phyloP scores from a whole-genome alignment of 192 early-diverging fungal genomes.

The Coemansia sp. region DNA sequence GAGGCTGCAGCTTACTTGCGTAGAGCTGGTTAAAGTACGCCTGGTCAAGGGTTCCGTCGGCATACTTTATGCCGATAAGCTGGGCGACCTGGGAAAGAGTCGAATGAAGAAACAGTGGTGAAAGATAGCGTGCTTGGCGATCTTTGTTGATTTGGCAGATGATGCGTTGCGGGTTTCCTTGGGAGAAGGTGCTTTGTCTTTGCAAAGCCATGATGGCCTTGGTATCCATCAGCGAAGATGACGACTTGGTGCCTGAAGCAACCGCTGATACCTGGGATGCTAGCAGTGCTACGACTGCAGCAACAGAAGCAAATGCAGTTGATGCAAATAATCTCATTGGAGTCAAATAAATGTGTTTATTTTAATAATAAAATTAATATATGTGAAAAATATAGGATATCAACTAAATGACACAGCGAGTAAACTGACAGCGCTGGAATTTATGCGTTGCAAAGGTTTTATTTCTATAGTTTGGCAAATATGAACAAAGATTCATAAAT shows the following conservation, averaged over 20 bases:
- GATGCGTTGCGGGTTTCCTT: slow-evolving; percentile 18
- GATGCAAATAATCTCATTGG: neutral
- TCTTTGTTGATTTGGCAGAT: slow-evolving; percentile 41
- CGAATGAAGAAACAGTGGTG: slow-evolving; percentile 36
- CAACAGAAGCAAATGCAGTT: no score
- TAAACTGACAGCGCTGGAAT: no score
- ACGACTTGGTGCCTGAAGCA: no score
- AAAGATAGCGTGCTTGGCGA: slow-evolving; percentile 17
- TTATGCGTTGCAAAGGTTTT: no score
- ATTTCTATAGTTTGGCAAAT: no score
- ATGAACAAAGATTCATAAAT: no score
- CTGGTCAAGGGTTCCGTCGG: neutral
- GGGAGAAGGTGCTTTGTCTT: neutral
- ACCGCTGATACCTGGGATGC: no score
- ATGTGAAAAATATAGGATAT: no score
- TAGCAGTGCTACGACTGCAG: no score
- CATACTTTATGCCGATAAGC: slow-evolving; percentile 16
- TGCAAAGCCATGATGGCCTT: neutral
- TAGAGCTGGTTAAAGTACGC: slow-evolving; percentile 17
- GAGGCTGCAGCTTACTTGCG: slow-evolving; percentile 10
- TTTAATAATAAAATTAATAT: neutral
- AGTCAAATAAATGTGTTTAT: neutral
- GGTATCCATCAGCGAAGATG: no score
- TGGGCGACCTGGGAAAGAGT: slow-evolving; percentile 25
- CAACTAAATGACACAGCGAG: no score